Conservation (phyloP, 1,284 basidiomycete species). For the Rhodotorula sp. region DNA sequence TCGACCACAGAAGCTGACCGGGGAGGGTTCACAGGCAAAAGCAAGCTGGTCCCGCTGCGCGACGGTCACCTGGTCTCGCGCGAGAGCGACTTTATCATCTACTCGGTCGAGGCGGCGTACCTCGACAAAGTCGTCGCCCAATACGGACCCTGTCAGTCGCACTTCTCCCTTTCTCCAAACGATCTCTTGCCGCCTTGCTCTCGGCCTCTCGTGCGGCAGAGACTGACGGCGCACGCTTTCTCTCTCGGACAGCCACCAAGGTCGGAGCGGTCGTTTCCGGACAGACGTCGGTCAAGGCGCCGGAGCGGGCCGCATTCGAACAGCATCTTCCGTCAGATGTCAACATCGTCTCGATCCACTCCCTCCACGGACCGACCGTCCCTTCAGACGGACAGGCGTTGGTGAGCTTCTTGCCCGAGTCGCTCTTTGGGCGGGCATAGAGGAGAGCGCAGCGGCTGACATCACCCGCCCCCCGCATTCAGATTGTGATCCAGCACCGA, state of each 20-base stretch:
- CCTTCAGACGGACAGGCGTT: slow-evolving; percentile 88
- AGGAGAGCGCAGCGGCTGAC: not conserved
- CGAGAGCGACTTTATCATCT: slow-evolving; percentile 82
- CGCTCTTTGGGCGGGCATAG: not conserved
- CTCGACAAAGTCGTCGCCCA: slow-evolving; percentile 79
- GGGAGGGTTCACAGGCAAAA: slow-evolving; percentile 33
- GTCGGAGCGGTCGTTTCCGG: slow-evolving; percentile 88
- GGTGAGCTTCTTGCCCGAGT: slow-evolving; percentile 55
- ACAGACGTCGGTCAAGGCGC: slow-evolving; percentile 96
- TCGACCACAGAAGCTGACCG: not conserved
- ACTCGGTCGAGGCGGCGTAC: slow-evolving; percentile 90
- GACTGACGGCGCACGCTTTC: no score
- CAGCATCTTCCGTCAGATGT: slow-evolving; percentile 80
- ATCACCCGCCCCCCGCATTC: not conserved
- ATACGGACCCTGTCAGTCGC: slow-evolving; percentile 80
- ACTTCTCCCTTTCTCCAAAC: not conserved
- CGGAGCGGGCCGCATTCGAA: slow-evolving; percentile 88
- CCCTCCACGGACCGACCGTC: slow-evolving; percentile 89
- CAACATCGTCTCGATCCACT: slow-evolving; percentile 89
- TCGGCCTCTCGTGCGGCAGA: not conserved
- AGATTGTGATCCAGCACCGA: slow-evolving; percentile 89
- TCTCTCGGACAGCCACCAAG: slow-evolving; percentile 70
- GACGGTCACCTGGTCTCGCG: slow-evolving; percentile 83
- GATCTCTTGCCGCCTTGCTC: not conserved
- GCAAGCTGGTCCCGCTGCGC: slow-evolving; percentile 63